These are phyloP conservation scores for Peribolospora kevripleyi DNA, from an alignment of 768 basidiomycete species.

Conservation along the genomic window DNA sequence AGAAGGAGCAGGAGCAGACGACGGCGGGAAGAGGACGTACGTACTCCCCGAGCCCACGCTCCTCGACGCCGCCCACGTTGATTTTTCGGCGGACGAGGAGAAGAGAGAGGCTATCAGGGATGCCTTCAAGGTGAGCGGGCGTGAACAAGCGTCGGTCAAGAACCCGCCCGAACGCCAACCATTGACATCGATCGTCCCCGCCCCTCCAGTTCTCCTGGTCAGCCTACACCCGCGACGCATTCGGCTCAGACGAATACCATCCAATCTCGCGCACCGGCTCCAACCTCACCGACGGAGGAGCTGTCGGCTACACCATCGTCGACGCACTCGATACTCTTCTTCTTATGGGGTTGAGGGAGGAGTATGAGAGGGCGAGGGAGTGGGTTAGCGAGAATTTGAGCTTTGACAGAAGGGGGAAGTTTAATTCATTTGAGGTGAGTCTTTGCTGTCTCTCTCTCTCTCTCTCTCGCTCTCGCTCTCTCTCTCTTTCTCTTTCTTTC, in stretches of 20 bases:
- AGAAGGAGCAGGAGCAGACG: no score
- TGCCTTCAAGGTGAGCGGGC: slow-evolving; percentile 44
- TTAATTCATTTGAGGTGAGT: slow-evolving; percentile 75
- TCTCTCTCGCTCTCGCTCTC: neutral
- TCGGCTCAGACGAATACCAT: slow-evolving; percentile 80
- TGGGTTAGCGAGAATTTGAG: slow-evolving; percentile 49
- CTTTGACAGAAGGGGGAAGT: slow-evolving; percentile 52
- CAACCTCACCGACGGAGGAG: slow-evolving; percentile 44
- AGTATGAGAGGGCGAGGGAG: slow-evolving; percentile 46
- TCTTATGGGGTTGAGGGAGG: slow-evolving; percentile 55
- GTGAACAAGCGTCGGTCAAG: neutral
- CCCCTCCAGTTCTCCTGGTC: slow-evolving; percentile 48
- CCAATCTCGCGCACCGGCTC: slow-evolving; percentile 49
- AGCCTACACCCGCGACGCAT: slow-evolving; percentile 70
- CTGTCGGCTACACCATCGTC: slow-evolving; percentile 29
- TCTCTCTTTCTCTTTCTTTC: neutral
- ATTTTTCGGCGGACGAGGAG: slow-evolving; percentile 31
- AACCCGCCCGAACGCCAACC: slow-evolving; percentile 7
- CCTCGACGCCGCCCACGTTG: neutral
- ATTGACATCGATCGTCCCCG: neutral
- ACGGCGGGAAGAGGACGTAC: no score
- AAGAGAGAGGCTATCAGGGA: slow-evolving; percentile 47
- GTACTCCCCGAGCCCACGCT: no score
- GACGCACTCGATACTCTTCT: slow-evolving; percentile 73
- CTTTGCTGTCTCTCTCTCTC: neutral